A percentile compares a stretch with the other conserved stretches of the same genome.
phyloP scores from a whole-genome alignment of 257 asterid species.

The Agastache rugosa region DNA sequence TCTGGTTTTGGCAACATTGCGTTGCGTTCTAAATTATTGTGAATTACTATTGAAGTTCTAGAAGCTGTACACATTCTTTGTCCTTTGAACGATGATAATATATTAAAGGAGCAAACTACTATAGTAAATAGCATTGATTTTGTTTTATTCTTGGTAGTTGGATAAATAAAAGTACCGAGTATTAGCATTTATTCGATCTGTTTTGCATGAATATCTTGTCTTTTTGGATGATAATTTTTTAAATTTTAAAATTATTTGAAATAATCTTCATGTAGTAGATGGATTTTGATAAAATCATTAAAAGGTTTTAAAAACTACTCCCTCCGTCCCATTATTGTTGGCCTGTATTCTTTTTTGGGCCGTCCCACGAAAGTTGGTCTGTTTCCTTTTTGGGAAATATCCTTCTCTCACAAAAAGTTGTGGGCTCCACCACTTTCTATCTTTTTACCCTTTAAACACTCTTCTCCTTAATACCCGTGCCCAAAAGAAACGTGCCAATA shows the following conservation, averaged over 20 bases:
- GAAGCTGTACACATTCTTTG: conserved; percentile 35
- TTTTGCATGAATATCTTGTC: neutral
- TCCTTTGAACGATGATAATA: conserved; percentile 34
- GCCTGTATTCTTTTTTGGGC: too few relatives aligned
- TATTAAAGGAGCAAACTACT: conserved; percentile 28
- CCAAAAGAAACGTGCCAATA: too few relatives aligned
- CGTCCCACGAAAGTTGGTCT: too few relatives aligned
- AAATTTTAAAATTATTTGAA: neutral
- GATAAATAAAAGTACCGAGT: conserved; percentile 5
- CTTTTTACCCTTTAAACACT: too few relatives aligned
- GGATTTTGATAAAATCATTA: neutral
- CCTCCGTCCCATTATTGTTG: too few relatives aligned
- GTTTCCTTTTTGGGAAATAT: too few relatives aligned
- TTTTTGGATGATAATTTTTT: neutral
- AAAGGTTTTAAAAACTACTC: neutral
- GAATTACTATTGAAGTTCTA: neutral
- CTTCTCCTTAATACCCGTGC: too few relatives aligned
- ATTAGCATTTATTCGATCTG: conserved; percentile 23
- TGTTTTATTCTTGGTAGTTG: conserved; percentile 37
- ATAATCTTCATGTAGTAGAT: neutral
- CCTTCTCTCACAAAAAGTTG: too few relatives aligned
- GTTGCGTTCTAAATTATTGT: conserved; percentile 28
- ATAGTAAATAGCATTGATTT: conserved; percentile 35
- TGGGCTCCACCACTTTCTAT: too few relatives aligned
- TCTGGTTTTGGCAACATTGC: neutral